phyloP scores from a whole-genome alignment of 305 asterid species.

The Solanum chacoense region DNA sequence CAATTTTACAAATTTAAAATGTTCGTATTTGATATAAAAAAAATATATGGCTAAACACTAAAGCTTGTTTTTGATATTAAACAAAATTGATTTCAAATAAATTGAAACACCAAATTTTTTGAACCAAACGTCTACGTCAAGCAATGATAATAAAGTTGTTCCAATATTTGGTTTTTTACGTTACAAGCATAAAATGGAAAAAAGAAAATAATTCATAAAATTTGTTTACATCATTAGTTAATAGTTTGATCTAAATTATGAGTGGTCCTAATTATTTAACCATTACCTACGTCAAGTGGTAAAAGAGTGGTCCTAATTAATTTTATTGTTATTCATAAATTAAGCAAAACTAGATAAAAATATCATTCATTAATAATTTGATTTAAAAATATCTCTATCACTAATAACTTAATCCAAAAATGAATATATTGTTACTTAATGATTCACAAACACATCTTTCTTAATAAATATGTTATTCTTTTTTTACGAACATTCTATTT shows the following conservation, averaged over 20 bases:
- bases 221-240: neutral
- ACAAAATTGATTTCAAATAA: neutral
- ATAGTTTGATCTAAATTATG: neutral
- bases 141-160: neutral
- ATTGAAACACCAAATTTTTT: neutral
- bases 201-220: neutral
- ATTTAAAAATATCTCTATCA: neutral
- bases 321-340: neutral
- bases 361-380: neutral
- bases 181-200: neutral
- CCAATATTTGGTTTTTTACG: neutral
- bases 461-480: neutral
- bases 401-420: neutral
- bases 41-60: neutral
- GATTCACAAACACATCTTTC: neutral
- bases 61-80: neutral
- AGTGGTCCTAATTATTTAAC: neutral
- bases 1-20: neutral
- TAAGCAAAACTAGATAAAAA: neutral
- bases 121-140: neutral
- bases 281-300: neutral
- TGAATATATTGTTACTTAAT: neutral
- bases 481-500: neutral
- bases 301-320: neutral
- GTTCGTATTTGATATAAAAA: neutral